phyloP scores from a whole-genome alignment of 2,329 filamentous ascomycete species.

The Colletotrichum aenigma region DNA sequence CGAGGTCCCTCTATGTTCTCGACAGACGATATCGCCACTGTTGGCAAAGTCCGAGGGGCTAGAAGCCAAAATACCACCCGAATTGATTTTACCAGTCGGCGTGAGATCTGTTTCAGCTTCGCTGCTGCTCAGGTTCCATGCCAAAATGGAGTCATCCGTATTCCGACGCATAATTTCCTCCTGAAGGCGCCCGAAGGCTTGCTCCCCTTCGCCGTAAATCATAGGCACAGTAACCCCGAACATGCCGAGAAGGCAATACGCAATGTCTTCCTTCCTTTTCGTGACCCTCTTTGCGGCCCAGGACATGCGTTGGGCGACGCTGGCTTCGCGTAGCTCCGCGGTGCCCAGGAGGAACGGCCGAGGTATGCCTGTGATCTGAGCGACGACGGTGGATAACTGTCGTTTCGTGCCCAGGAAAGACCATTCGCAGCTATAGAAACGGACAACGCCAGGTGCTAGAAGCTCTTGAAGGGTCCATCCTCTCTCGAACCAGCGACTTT shows the following conservation, averaged over 20 bases:
- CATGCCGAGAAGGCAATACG: neutral
- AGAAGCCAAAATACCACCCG: no score
- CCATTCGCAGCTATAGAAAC: neutral
- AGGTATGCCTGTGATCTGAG: neutral
- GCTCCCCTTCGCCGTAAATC: neutral
- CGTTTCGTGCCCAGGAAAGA: neutral
- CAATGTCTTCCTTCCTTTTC: neutral
- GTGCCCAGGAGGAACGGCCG: neutral
- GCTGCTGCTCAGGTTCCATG: neutral
- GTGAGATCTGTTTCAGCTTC: no score
- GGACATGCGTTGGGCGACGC: neutral
- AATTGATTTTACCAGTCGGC: no score
- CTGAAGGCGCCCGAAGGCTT: neutral
- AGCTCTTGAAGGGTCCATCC: neutral
- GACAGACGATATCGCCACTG: neutral
- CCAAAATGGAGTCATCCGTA: neutral
- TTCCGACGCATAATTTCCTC: neutral
- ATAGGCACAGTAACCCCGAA: neutral
- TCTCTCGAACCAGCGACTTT: neutral
- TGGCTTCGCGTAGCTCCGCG: neutral
- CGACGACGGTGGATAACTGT: neutral
- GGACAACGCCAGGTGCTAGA: accelerated
- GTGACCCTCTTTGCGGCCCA: neutral
- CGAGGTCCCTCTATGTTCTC: neutral
- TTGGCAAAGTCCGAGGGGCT: neutral